Evolutionary conservation across 1,139 yeast species (phyloP), one percentile per base, ranked within the genome.

Genomic region (Lodderomyces metapsilosis): DNA sequence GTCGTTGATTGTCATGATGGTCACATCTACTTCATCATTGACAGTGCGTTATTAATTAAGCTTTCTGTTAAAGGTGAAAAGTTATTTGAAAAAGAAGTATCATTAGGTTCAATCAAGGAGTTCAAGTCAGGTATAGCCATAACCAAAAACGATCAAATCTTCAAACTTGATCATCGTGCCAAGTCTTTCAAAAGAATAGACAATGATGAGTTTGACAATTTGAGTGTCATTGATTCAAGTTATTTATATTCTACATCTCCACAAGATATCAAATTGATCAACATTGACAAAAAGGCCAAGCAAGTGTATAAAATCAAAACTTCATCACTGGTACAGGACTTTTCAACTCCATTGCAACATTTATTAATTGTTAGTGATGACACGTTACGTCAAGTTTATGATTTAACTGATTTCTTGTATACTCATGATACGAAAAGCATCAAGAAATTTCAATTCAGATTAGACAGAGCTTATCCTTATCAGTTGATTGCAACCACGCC

Each of bases 391-490:
- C 45, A 48, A n/a, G 50, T 64, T 11, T 54, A 55, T 34, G 69
- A 67, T 43, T 51, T 68, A 37, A 54, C 62, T 7, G 66, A 65
- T 43, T 62, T 58, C 28, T 53, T 62, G 40, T 41, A 50, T 3
- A 51, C 59, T 12, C 49, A 50, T 27, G 61, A 60, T 34, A 34
- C 59, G 1, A 41, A 41, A 3, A 48, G 52, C 35, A 51, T 51
- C 8, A 48, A 47, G 32, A 43, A 46, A 27, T 34, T 49, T 11
- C 47, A 24, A 44, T 54, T 45, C 13, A 51, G 46, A 37, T 23
- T 41, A 5, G 31, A 39, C 2, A 12, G 12, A 12, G 21, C 37
- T 34, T 37, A 23, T 41, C 41, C 48, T 15, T 47, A 43, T 36
- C 47, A 49, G 32, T 47, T 45, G 20, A 48, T 36, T 18, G 36